Base-by-base conservation (phyloP, 176 grass and related monocot species). In the Canna indica region DNA sequence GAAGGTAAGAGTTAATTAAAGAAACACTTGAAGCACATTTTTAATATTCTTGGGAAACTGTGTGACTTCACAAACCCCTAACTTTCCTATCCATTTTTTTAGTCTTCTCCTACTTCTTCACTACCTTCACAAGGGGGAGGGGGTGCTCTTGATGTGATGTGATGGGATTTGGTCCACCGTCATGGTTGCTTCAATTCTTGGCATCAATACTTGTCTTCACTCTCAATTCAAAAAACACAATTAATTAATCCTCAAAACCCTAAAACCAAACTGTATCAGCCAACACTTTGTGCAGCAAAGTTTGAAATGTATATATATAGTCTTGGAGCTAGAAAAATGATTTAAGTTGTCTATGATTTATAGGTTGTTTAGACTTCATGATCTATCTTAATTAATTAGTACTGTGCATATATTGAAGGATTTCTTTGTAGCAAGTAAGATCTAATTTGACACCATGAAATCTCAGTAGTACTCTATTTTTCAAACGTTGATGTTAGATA, bases 81-180 rank as follows among this genome's bases (percentile, higher is more conserved):
- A n/a, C 16, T 30, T 59, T 50, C 39, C 8, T 27, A 20, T 9
- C 14, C 33, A 8, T 69, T 79, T 63, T 73, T 73, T 60, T 72
- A 77, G 64, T 6, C 53, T 7, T 27, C 36, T 28, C 41, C 54
- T 5, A 46, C 24, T 7, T 1, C 56, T 28, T 11, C 70, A 5
- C 64, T 45, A 32, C 29, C 44, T 59, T 44, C 41, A 44, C 36
- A 38, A 38, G 36, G 36, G 36, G 7, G 36, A 38, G 18, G 50
- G 18, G 3, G 4, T n/a, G 20, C 20, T n/a, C 41, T 11, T 44
- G 41, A 44, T 54, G 20, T 41, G 62, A 46, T 74, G 56, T 65
- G 70, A 61, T 71, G 77, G 87, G 81, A 84, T 84, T 84, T 78
- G 88, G 81, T 84, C 84, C 81, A 38, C 15, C 75, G 31, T 83